phyloP scores from a whole-genome alignment of 352 stramenopile genomes.

The Globisporangium uncinulatum region DNA sequence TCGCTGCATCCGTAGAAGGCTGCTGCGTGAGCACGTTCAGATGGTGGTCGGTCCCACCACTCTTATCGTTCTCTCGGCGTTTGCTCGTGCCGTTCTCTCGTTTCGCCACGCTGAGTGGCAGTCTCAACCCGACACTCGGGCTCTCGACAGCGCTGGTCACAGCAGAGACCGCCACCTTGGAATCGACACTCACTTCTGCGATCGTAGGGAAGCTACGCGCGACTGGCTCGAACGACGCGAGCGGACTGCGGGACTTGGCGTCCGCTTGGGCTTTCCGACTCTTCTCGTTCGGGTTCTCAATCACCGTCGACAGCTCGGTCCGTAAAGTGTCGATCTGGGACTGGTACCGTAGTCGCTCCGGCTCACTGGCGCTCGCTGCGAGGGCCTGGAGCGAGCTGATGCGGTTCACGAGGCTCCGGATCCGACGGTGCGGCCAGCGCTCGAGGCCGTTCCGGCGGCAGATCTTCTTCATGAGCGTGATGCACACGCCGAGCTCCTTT shows the following conservation, averaged over 20 bases:
- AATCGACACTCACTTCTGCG: too few relatives aligned
- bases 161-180: too few relatives aligned
- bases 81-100: too few relatives aligned
- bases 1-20: too few relatives aligned
- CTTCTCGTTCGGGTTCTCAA: constrained; percentile 84
- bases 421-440: constrained; percentile 78
- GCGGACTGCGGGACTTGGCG: constrained; percentile 32
- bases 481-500: constrained; percentile 79
- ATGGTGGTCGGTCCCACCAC: too few relatives aligned
- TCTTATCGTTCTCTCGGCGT: too few relatives aligned
- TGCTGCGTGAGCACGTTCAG: too few relatives aligned
- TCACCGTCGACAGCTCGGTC: constrained; percentile 67
- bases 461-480: constrained; percentile 88
- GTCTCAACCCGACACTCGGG: too few relatives aligned
- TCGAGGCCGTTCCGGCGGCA: constrained; percentile 75
- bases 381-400: constrained; percentile 75
- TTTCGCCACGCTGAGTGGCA: too few relatives aligned
- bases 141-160: too few relatives aligned
- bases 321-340: constrained; percentile 52
- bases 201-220: background rate
- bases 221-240: constrained; percentile 6
- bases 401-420: constrained; percentile 76
- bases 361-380: constrained; percentile 33
- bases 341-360: constrained; percentile 60
- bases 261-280: constrained; percentile 71